Base-by-base conservation (phyloP, 1,284 basidiomycete species). In the Ganoderma lingzhi region DNA sequence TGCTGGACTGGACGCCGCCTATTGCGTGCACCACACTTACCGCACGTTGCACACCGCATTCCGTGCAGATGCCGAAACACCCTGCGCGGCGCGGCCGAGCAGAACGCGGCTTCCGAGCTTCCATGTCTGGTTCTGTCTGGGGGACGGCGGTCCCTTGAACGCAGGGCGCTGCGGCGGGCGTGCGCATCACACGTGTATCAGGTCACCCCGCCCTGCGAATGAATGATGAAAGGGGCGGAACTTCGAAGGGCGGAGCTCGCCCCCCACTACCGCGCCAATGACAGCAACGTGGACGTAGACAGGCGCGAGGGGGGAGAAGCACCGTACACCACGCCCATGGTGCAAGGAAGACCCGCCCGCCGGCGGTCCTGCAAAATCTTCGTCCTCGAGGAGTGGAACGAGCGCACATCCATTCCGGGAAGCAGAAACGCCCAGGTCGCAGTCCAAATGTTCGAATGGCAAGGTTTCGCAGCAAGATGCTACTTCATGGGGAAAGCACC, bases 141-240 rank as follows among this genome's bases (percentile, higher is more conserved):
- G 19, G 6, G 45, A n/a, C 30, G 39, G 44, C n/a, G 53, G 67
- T n/a, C 17, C 39, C 39, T 15, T 44, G 37, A 41, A 42, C 59
- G 39, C 23, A n/a, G 59, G 59, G 59, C 59, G 59, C 59, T 63
- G 65, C 65, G 53, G 58, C 64, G 78, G 80, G 58, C 81, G 82
- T 70, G 81, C 77, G 37, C 78, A 80, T 73, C 79, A 78, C 78
- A 82, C 66, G 66, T 70, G 67, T 64, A 62, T 45, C 64, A 62
- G 48, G 67, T 15, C 37, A 59, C 35, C 30, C n/a, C 30, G 14
- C 2, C n/a, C 28, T 60, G 30, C 48, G 17, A 44, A 51, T 51
- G 62, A 67, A 63, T 63, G 62, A 63, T 51, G 62, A 23, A 35
- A 32, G 37, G 10, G n/a, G 23, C 17, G 6, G 60, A 32, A 32